Percentiles rank a stretch among this genome's conserved stretches.
Evolutionary conservation across 306 rosid genomes (phyloP).

Genomic region (Vigna reflexopilosa): DNA sequence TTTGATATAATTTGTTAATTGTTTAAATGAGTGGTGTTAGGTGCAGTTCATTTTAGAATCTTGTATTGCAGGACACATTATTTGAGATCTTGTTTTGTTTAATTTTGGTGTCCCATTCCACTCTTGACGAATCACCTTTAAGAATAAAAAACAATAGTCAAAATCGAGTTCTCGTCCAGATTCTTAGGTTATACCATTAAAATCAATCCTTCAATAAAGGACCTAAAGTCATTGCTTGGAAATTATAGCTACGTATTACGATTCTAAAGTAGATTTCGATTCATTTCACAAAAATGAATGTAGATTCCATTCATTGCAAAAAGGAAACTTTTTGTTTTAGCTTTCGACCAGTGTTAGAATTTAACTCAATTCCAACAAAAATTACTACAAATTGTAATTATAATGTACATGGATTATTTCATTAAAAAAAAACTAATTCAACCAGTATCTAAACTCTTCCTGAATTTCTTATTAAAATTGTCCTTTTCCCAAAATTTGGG

Average conservation of each 20-base stretch:
- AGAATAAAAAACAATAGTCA: not conserved
- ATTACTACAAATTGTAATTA: too few relatives aligned
- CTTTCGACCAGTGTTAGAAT: too few relatives aligned
- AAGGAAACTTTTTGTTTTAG: not conserved
- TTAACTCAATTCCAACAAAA: too few relatives aligned
- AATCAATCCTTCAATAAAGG: not conserved
- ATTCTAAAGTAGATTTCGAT: not conserved
- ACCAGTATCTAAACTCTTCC: too few relatives aligned
- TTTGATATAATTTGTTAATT: too few relatives aligned
- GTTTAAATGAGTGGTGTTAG: not conserved
- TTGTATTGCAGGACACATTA: not conserved
- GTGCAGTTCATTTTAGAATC: not conserved
- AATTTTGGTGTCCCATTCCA: not conserved
- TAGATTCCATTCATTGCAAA: not conserved
- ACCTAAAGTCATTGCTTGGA: not conserved
- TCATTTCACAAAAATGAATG: not conserved
- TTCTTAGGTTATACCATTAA: not conserved
- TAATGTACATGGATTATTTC: too few relatives aligned
- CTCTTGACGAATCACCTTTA: not conserved
- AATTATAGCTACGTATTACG: too few relatives aligned
- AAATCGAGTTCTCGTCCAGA: not conserved
- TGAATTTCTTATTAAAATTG: too few relatives aligned
- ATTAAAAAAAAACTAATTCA: too few relatives aligned
- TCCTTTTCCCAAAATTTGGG: too few relatives aligned
- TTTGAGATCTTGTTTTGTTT: not conserved